Base-by-base conservation (phyloP, 306 rosid species). In the Fragaria ananassa region DNA sequence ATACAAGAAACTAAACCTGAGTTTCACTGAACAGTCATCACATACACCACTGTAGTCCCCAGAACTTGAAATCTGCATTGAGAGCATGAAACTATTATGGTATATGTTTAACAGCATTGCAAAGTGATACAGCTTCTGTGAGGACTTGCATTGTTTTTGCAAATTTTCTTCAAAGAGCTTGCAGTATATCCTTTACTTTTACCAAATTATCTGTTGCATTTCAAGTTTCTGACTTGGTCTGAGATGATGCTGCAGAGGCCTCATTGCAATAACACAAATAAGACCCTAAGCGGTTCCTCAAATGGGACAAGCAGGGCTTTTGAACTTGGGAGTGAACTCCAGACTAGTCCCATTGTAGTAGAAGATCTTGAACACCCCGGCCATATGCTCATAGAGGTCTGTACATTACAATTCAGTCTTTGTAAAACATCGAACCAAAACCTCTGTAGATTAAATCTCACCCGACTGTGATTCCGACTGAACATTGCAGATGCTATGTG, bases 291-390 rank as follows among this genome's bases (percentile, higher is more conserved):
- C 8, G 70, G 74, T 23, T 49, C 69, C 10, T 81, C 81, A 68
- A 79, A 79, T n/a, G 98, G 96, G 60, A 85, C 91, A 61, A 90
- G 89, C 84, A 84, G 87, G 78, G 96, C 96, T 65, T 83, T 85
- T 77, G 96, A 90, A 51, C 47, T 88, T 51, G 88, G 87, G 47
- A 83, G 79, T 62, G 90, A 83, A 29, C 87, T 13, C 57, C 88
- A 64, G 84, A 65, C 83, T 18, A 92, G 88, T 78, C 98, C 97
- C 67, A 89, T 95, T 58, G 87, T 92, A 27, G 91, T 95, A 49
- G 97, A 95, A 81, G 97, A 95, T 82, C 92, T 95, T 39, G 93
- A 87, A 76, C 58, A 79, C 79, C 72, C 91, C 10, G 97, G 96
- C 31, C 91, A 86, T 82, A 85, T 95, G 91, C 91, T 89, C 70